Evolutionary conservation across 352 stramenopile genomes (phyloP), one percentile per base, ranked within the genome.

Genomic region (Globisporangium sylvaticum): DNA sequence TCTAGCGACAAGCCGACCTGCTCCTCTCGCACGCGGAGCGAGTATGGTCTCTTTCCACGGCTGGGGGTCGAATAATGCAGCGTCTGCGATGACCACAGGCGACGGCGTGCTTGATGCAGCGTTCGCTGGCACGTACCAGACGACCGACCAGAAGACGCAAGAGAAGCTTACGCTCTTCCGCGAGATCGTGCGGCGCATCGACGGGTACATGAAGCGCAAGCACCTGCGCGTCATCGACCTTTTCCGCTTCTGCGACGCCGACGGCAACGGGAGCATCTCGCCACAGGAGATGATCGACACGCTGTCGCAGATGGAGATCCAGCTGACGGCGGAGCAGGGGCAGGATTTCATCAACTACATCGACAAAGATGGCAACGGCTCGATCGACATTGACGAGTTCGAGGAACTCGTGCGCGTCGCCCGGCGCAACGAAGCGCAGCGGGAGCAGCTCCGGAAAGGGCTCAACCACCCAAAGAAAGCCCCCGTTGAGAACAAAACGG

Each of bases 381-480:
- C 81, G 2, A 93, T 96, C 62, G 84, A 96, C 50, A 79, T 96
- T 32, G 84, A 95, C 66, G 86, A 94, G 60, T 94, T 96, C 56
- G 84, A 94, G 65, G 87, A 91, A 62, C 69, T 96, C 10, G 77
- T 94, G 50, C 87, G 87, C 10, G 77, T 92, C 27, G 80, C 86
- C 0, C 79, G 84, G 20, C 80, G 84, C 9, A 89, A 80, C 22
- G 83, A 91, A 67, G 81, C 83, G 1, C 83, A 92, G 63, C 84
- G 82, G 7, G 83, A 96, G 60, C 84, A 91, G 60, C 62, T 94
- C 27, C 83, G 79, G 50, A 87, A 85, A 66, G 86, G 92, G 60
- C 68, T 89, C 12, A 78, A 77, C 34, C 70, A 78, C n/a, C 55
- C 70, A 9, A 86, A 83, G 50, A 73, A 78, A 20, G 34, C 32